A percentile compares a stretch with the other conserved stretches of the same genome.
Evolutionary conservation across 495 filamentous ascomycete genomes (phyloP).

Genomic region (Margaritispora aquatica): DNA sequence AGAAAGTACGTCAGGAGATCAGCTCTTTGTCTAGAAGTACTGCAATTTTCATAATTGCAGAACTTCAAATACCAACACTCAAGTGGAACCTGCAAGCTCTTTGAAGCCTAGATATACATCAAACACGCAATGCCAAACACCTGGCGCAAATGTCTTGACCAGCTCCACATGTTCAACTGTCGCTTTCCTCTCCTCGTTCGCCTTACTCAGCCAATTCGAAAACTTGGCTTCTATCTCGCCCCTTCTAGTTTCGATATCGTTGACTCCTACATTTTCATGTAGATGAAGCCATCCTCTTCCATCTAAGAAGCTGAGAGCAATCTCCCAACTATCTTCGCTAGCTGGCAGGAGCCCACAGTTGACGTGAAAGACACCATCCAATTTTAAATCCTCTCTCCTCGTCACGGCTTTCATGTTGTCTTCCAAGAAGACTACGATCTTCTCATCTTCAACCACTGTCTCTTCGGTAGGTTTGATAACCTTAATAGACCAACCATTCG

Average conservation of each 20-base stretch:
- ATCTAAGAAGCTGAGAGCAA: slow-evolving; percentile 50
- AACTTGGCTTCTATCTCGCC: slow-evolving; percentile 38
- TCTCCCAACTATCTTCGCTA: slow-evolving; percentile 57
- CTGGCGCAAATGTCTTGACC: slow-evolving; percentile 91
- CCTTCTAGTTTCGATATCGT: slow-evolving; percentile 51
- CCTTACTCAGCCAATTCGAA: slow-evolving; percentile 24
- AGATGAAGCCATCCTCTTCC: slow-evolving; percentile 61
- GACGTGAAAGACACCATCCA: slow-evolving; percentile 46
- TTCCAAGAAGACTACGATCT: slow-evolving; percentile 63
- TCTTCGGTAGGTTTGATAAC: slow-evolving; percentile 36
- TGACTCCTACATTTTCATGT: slow-evolving; percentile 75
- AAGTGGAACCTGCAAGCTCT: too few relatives aligned
- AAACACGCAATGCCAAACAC: slow-evolving; percentile 82
- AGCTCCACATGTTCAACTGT: slow-evolving; percentile 64
- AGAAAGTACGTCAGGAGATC: too few relatives aligned
- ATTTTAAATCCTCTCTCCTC: slow-evolving; percentile 26
- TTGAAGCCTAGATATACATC: slow-evolving; percentile 44
- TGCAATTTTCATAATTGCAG: too few relatives aligned
- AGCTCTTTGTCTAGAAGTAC: too few relatives aligned
- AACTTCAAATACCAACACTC: neutral
- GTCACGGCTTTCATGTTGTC: slow-evolving; percentile 52
- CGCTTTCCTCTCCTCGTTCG: slow-evolving; percentile 21
- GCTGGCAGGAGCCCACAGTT: slow-evolving; percentile 77
- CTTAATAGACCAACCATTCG: slow-evolving; percentile 57
- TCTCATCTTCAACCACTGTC: slow-evolving; percentile 31